phyloP scores from a whole-genome alignment of 768 basidiomycete species.

The Tricholoma terreum region DNA sequence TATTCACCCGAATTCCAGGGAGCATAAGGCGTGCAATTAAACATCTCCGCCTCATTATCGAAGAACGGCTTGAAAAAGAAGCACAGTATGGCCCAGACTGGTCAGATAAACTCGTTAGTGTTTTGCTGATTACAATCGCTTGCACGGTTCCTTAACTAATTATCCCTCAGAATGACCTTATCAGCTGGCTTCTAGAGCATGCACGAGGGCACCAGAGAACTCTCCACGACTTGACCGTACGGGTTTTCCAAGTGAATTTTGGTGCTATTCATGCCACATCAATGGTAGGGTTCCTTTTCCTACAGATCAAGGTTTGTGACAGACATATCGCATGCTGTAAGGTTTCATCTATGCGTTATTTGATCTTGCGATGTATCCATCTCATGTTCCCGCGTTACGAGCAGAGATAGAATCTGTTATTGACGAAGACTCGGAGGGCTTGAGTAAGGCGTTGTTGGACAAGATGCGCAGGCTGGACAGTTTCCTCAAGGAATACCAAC shows the following conservation, averaged over 20 bases:
- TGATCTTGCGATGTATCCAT: constrained; percentile 34
- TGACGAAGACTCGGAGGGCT: not conserved
- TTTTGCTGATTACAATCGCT: not conserved
- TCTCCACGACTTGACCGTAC: constrained; percentile 24
- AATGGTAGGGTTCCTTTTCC: constrained; percentile 22
- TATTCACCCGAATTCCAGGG: constrained; percentile 20
- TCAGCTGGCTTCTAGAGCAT: constrained; percentile 44
- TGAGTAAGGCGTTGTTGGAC: not conserved
- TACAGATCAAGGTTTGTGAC: not conserved
- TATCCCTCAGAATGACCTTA: constrained; percentile 40
- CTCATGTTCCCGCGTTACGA: constrained; percentile 32
- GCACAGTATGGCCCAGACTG: constrained; percentile 27
- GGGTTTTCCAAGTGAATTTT: constrained; percentile 35
- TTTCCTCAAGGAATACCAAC: no score
- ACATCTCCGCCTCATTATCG: constrained; percentile 28
- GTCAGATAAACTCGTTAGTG: constrained; percentile 30
- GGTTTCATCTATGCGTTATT: constrained; percentile 31
- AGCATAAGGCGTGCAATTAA: constrained; percentile 21
- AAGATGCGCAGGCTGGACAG: not conserved
- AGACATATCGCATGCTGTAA: constrained; percentile 11
- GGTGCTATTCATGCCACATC: constrained; percentile 40
- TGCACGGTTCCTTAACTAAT: not conserved
- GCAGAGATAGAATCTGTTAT: constrained; percentile 39
- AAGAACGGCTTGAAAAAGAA: constrained; percentile 29
- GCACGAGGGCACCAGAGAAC: constrained; percentile 30